Evolutionary conservation across 2,329 filamentous ascomycete genomes (phyloP), one percentile per base, ranked within the genome.

Genomic region (Fusarium sp.): DNA sequence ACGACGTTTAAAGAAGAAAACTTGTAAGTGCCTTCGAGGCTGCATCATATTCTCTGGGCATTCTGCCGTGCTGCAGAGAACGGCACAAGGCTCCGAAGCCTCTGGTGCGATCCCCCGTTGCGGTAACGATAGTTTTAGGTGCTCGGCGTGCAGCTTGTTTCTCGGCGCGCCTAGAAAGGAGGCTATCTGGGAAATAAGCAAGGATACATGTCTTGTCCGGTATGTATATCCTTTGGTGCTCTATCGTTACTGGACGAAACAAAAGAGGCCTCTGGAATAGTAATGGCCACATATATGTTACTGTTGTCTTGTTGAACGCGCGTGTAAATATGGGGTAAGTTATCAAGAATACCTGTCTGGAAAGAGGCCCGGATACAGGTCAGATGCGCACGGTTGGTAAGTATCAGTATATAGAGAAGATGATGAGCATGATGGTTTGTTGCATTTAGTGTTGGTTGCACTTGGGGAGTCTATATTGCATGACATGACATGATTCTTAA

Each of bases 11-110:
- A 48, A n/a, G 13, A 44, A 49, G 9, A 54, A 49, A 66, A 61
- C 25, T 27, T 44, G 61, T 12, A 66, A 45, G 13, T 25, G 22
- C 13, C 34, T 37, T 37, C 6, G 27, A 67, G 48, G 44, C 48
- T 61, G 37, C 55, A 56, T 56, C 25, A 30, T 61, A 41, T 46
- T 51, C 40, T 61, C 63, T 67, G 62, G 62, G 62, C 37, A 41
- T 67, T 61, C 20, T 40, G 24, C 49, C 24, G 24, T 37, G 24
- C 34, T 42, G 34, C 24, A 42, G 22, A 53, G 34, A 14, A 53
- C 30, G 22, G 40, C 12, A 52, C 34, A 37, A 37, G 34, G 34
- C 34, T 37, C n/a, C 34, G 29, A 45, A 52, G 22, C 20, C 24
- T 46, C 45, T 51, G 29, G 27, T 37, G 34, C 55, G 44, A 55